These are phyloP conservation scores for Wickerhamiella musiphila DNA, from an alignment of 805 yeast genomes.

Conservation along the genomic window DNA sequence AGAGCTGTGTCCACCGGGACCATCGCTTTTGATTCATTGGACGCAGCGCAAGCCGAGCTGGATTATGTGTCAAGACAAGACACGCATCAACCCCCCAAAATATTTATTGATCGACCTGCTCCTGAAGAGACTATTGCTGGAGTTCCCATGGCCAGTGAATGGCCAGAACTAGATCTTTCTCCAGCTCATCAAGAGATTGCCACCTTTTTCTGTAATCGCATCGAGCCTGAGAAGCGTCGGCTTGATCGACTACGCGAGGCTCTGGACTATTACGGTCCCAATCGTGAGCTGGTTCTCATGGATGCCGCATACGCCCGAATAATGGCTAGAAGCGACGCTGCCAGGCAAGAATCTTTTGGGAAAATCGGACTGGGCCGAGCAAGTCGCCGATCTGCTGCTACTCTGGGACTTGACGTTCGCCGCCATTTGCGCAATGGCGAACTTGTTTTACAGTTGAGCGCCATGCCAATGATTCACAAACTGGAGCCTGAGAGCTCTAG, in stretches of 20 bases:
- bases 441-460: no score
- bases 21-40: slow-evolving; percentile 1
- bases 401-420: slow-evolving; percentile 12
- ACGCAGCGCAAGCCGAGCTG: slow-evolving; percentile 3
- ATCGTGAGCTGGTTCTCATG: slow-evolving; percentile 9
- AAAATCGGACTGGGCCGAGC: slow-evolving; percentile 4
- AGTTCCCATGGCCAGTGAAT: slow-evolving; percentile 1
- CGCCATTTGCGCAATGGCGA: slow-evolving; percentile 1
- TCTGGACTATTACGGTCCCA: not conserved
- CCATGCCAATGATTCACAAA: not conserved
- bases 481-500: not conserved
- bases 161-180: slow-evolving; percentile 4
- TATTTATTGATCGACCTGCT: not conserved
- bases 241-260: slow-evolving; percentile 1
- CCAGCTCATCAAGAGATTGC: slow-evolving; percentile 1
- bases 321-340: slow-evolving; percentile 18
- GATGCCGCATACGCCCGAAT: slow-evolving; percentile 17
- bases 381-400: slow-evolving; percentile 12
- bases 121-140: slow-evolving; percentile 8
- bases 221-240: no score
- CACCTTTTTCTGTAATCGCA: no score
- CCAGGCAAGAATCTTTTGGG: slow-evolving; percentile 5
- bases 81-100: not conserved
- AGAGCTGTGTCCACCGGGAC: not conserved
- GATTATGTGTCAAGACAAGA: not conserved